phyloP scores from a whole-genome alignment of 2,329 filamentous ascomycete genomes.

The Neurospora crassa region DNA sequence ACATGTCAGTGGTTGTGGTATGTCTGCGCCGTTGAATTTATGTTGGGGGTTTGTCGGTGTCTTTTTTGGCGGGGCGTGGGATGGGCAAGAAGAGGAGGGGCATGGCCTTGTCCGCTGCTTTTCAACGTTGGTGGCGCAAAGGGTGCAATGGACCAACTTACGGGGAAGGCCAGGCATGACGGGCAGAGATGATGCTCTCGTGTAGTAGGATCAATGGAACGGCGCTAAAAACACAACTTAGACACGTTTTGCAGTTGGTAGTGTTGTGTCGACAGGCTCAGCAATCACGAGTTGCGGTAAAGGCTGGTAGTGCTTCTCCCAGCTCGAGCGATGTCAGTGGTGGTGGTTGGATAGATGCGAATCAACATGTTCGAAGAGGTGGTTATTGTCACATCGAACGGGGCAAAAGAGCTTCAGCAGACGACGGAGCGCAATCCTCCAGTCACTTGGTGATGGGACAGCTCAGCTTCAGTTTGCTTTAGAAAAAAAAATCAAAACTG shows the following conservation, averaged over 20 bases:
- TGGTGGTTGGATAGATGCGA: slow-evolving; percentile 14
- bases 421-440: neutral
- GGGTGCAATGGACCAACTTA: slow-evolving; percentile 13
- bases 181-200: neutral
- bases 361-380: slow-evolving; percentile 19
- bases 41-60: neutral
- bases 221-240: neutral
- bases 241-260: neutral
- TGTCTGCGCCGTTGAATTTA: neutral
- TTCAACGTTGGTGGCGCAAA: neutral
- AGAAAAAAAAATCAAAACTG: neutral
- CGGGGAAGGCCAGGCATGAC: slow-evolving; percentile 27
- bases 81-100: neutral
- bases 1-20: slow-evolving; percentile 8
- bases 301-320: slow-evolving; percentile 13
- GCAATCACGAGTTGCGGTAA: slow-evolving; percentile 12
- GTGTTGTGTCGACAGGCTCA: neutral
- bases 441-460: neutral
- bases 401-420: neutral
- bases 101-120: neutral
- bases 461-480: neutral
- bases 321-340: slow-evolving; percentile 19
- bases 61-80: neutral
- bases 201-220: neutral
- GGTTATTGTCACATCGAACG: slow-evolving; percentile 14